Base-by-base conservation (phyloP, 2,329 filamentous ascomycete species). In the Pseudocercospora fuligena region DNA sequence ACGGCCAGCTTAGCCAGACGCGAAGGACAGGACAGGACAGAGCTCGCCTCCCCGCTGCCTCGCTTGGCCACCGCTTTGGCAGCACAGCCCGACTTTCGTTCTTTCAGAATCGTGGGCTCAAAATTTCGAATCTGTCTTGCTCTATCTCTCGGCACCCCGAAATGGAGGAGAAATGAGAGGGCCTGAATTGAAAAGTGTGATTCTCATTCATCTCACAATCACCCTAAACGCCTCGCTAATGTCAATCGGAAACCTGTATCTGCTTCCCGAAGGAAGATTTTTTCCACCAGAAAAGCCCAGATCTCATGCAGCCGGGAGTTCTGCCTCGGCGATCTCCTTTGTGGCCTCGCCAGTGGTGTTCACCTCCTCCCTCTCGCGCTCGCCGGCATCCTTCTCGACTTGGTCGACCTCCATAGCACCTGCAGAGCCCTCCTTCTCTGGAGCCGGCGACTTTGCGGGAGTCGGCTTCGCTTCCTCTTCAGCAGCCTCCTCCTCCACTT, bases 351-450 rank as follows among this genome's bases (percentile, higher is more conserved):
- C 25, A 25, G 51, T 54, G 11, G 51, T 29, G 12, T 54, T 54
- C 21, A 54, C 25, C 7, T 54, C 51, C 16, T 54, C 51, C 51
- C 25, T 53, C 7, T 64, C 69, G 19, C 57, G 67, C 23, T 54
- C 25, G 9, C 27, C 51, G 9, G 74, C 72, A 1, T 63, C 67
- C 73, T 74, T 75, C 60, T 75, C 73, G 40, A 73, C 69, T 54
- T 75, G 47, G 16, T 54, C 51, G 11, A 54, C 31, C 31, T 63
- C 47, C 36, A 31, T 51, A n/a, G 36, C 54, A n/a, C 47, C 54
- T 14, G 60, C 63, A 27, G 43, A 57, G 43, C 29, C 54, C 36
- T 64, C 62, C 12, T 64, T 60, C 25, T 25, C 40, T 29, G 25
- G 51, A 5, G 21, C 16, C 8, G 51, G 51, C 3, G 11, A 8